Evolutionary conservation across 1,284 basidiomycete species (phyloP).

Genomic region (Irpex rosettiformis): DNA sequence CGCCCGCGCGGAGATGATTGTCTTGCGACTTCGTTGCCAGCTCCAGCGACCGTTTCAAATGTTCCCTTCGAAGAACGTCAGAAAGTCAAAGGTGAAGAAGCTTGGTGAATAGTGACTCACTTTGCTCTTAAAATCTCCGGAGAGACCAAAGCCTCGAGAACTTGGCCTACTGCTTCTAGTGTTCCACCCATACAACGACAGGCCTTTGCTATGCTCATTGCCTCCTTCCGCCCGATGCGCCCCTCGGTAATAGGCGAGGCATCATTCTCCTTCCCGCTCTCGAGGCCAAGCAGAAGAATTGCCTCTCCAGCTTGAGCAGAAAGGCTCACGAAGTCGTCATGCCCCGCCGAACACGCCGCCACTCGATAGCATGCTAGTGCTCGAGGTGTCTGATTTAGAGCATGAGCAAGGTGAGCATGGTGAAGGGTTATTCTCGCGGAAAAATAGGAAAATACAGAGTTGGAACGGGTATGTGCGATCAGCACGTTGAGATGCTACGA

Average conservation of each 20-base stretch:
- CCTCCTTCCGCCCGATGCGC: constrained; percentile 23
- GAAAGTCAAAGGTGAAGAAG: background rate
- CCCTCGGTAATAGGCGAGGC: constrained; percentile 11
- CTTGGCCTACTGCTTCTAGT: constrained; percentile 50
- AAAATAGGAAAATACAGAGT: constrained; percentile 51
- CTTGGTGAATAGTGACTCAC: constrained; percentile 33
- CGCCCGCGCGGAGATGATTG: constrained; percentile 66
- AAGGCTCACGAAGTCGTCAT: constrained; percentile 50
- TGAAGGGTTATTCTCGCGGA: constrained; percentile 61
- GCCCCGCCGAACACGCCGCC: constrained; percentile 43
- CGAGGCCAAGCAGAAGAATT: constrained; percentile 53
- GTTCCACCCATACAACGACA: constrained; percentile 52
- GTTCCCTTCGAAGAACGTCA: constrained; percentile 38
- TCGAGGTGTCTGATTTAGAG: constrained; percentile 40
- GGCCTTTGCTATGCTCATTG: constrained; percentile 34
- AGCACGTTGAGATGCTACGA: constrained; percentile 47
- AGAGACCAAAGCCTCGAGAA: constrained; percentile 51
- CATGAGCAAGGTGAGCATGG: constrained; percentile 70
- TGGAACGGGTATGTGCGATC: constrained; percentile 59
- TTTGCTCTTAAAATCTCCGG: constrained; percentile 58
- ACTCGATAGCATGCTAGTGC: constrained; percentile 61
- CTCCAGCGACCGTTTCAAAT: constrained; percentile 57
- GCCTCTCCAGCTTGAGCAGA: constrained; percentile 60
- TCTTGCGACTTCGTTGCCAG: constrained; percentile 56
- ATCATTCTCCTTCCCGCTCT: constrained; percentile 24